A percentile compares a stretch with the other conserved stretches of the same genome.
Conservation (phyloP, 768 basidiomycete genomes). For the Calocybe gangraenosa region DNA sequence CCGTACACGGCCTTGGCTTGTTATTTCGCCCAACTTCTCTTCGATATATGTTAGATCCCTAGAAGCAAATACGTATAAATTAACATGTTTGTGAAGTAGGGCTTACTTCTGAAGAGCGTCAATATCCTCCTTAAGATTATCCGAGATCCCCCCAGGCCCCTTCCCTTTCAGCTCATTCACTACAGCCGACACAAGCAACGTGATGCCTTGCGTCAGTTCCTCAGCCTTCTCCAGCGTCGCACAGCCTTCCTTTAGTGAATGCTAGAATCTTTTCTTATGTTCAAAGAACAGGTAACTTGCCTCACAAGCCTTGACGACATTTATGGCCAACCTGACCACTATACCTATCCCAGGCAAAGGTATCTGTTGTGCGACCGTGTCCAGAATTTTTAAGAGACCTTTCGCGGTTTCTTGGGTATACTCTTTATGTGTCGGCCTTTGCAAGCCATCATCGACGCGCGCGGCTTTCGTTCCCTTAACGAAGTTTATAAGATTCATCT, state of each 20-base stretch:
- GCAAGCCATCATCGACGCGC: neutral
- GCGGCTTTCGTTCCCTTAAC: too few relatives aligned
- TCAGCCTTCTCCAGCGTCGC: slow-evolving; percentile 8
- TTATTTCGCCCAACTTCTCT: neutral
- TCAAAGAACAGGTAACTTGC: neutral
- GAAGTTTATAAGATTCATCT: too few relatives aligned
- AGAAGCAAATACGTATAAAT: too few relatives aligned
- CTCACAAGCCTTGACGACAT: slow-evolving; percentile 9
- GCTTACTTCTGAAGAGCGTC: slow-evolving; percentile 1
- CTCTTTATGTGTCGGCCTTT: neutral
- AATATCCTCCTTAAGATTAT: slow-evolving; percentile 1
- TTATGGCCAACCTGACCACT: neutral
- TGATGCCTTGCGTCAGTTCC: slow-evolving; percentile 7
- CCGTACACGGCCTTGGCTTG: neutral
- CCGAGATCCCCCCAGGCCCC: neutral
- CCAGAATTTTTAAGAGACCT: slow-evolving; percentile 3
- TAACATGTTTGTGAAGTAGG: slow-evolving; percentile 1
- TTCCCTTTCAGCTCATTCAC: slow-evolving; percentile 10
- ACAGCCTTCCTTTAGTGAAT: slow-evolving; percentile 3
- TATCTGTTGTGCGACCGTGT: slow-evolving; percentile 2
- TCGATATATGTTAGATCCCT: slow-evolving; percentile 7
- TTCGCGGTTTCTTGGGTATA: slow-evolving; percentile 6
- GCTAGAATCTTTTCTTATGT: too few relatives aligned
- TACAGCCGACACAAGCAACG: slow-evolving; percentile 3
- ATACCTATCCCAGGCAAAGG: slow-evolving; percentile 6